Conservation (phyloP, 495 filamentous ascomycete genomes). For the Penicillium coprophilum region DNA sequence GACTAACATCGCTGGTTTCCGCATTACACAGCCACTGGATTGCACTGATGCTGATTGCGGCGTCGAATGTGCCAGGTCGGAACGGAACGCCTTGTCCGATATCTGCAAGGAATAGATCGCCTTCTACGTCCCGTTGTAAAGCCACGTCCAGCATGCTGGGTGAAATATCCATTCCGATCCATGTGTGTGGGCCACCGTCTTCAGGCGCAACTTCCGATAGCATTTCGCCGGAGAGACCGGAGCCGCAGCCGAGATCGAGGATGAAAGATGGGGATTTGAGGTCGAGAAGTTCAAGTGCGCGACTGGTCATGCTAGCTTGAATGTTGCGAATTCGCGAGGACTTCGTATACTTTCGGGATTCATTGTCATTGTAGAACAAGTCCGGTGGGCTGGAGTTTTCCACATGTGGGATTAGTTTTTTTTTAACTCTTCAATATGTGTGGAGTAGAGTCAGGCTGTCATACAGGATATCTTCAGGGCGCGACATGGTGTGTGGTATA, state of each 20-base stretch:
- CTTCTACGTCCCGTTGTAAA: conserved; percentile 85
- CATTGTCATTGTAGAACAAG: conserved; percentile 93
- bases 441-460: conserved; percentile 17
- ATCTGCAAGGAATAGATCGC: conserved; percentile 87
- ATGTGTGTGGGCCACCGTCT: conserved; percentile 82
- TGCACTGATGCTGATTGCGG: conserved; percentile 88
- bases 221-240: conserved; percentile 91
- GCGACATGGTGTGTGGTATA: conserved; percentile 69
- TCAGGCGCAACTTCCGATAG: conserved; percentile 63
- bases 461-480: conserved; percentile 90
- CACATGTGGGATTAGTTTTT: conserved; percentile 4
- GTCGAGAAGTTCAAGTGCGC: conserved; percentile 85
- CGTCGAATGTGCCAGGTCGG: conserved; percentile 88
- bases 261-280: conserved; percentile 80
- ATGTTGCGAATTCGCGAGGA: conserved; percentile 92
- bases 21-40: conserved; percentile 99
- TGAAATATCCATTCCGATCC: conserved; percentile 95
- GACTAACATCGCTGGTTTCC: conserved; percentile 77
- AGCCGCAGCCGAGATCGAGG: conserved; percentile 94
- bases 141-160: conserved; percentile 90
- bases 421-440: background rate
- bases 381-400: conserved; percentile 69
- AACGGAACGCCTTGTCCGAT: conserved; percentile 96
- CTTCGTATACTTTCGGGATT: conserved; percentile 97
- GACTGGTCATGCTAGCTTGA: conserved; percentile 89